Evolutionary conservation across 2,329 filamentous ascomycete species (phyloP).

Genomic region (Colletotrichum euphorbiae): DNA sequence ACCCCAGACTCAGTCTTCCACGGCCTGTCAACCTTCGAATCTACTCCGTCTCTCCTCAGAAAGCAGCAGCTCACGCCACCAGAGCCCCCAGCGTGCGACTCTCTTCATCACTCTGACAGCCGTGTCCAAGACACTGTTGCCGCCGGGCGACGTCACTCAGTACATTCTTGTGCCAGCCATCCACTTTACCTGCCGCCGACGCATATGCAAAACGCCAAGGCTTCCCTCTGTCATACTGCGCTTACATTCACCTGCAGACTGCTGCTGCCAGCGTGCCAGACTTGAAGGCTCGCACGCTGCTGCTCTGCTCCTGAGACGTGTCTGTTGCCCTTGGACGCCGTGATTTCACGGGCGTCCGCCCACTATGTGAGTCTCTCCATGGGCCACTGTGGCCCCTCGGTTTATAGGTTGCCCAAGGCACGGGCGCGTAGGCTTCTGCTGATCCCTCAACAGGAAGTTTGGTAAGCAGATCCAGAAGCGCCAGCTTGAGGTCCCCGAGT

Average conservation of each 20-base stretch:
- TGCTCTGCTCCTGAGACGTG: neutral
- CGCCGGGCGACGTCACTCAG: slow-evolving; percentile 33
- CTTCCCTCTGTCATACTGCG: slow-evolving; percentile 22
- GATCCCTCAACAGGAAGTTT: slow-evolving; percentile 82
- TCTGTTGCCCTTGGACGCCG: slow-evolving; percentile 19
- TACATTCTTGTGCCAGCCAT: slow-evolving; percentile 24
- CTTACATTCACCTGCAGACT: slow-evolving; percentile 28
- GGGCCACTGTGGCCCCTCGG: neutral
- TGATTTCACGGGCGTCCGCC: slow-evolving; percentile 30
- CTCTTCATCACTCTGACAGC: slow-evolving; percentile 14
- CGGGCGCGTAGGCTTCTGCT: slow-evolving; percentile 6
- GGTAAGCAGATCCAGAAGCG: slow-evolving; percentile 99
- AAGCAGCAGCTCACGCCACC: slow-evolving; percentile 22
- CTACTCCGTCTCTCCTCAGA: slow-evolving; percentile 3
- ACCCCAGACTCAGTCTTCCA: neutral
- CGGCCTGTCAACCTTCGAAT: neutral
- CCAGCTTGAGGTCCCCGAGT: slow-evolving; percentile 98
- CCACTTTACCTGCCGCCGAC: slow-evolving; percentile 30
- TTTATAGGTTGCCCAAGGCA: neutral
- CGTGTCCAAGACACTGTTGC: slow-evolving; percentile 19
- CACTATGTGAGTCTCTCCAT: slow-evolving; percentile 31
- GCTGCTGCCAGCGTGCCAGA: slow-evolving; percentile 13
- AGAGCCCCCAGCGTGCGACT: slow-evolving; percentile 26
- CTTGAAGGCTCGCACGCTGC: slow-evolving; percentile 12
- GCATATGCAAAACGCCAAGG: slow-evolving; percentile 23